These are phyloP conservation scores for Geopyxis carbonaria DNA, from an alignment of 495 filamentous ascomycete genomes.

Conservation along the genomic window DNA sequence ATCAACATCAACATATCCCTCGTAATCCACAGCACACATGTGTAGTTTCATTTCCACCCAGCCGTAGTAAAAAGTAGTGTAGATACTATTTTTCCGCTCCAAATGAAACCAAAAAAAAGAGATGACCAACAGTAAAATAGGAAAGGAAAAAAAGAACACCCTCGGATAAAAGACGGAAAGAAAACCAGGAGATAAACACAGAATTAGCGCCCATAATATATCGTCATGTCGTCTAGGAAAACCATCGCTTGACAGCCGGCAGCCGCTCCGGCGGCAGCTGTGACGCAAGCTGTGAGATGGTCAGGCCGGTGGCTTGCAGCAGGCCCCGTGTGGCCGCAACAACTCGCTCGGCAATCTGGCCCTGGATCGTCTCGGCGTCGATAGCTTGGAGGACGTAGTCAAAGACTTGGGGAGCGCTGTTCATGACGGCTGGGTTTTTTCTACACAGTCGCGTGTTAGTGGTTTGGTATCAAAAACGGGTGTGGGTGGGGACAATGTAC, in stretches of 20 bases:
- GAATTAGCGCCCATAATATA: too few species aligned
- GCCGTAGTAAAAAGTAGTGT: too few species aligned
- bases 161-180: too few species aligned
- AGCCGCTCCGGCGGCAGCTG: conserved; percentile 60
- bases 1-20: too few species aligned
- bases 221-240: too few species aligned
- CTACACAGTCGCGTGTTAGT: conserved; percentile 30
- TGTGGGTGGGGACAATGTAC: conserved; percentile 41
- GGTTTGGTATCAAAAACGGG: background rate
- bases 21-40: too few species aligned
- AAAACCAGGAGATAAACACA: too few species aligned
- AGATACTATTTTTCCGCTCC: too few species aligned
- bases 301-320: conserved; percentile 47
- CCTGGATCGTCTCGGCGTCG: conserved; percentile 77
- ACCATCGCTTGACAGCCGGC: conserved; percentile 53
- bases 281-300: conserved; percentile 51
- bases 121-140: too few species aligned
- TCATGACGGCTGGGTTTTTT: conserved; percentile 68
- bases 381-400: conserved; percentile 69
- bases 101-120: too few species aligned
- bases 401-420: conserved; percentile 61
- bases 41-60: too few species aligned
- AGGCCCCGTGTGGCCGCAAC: conserved; percentile 57
- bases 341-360: conserved; percentile 55
- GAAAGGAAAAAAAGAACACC: too few species aligned